phyloP scores from a whole-genome alignment of 2,329 filamentous ascomycete genomes.

The Aureobasidium zeae region DNA sequence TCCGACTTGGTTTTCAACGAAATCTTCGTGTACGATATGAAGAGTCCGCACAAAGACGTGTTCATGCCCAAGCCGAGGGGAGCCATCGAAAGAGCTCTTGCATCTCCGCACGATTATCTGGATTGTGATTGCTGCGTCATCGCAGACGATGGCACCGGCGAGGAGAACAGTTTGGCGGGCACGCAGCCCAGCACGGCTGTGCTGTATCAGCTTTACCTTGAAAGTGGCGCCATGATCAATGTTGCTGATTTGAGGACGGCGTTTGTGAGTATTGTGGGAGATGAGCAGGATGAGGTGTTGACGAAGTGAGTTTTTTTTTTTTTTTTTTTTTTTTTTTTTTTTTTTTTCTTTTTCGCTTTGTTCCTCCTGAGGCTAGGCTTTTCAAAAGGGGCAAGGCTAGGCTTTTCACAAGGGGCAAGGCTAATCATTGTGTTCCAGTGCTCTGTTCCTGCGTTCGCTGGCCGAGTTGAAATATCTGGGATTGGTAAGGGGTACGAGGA shows the following conservation, averaged over 20 bases:
- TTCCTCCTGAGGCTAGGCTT: no score
- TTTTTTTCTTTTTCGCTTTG: no score
- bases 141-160: slow-evolving; percentile 26
- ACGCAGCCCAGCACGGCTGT: slow-evolving; percentile 63
- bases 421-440: slow-evolving; percentile 29
- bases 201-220: slow-evolving; percentile 68
- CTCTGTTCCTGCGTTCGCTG: slow-evolving; percentile 74
- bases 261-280: slow-evolving; percentile 55
- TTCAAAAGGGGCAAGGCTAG: neutral
- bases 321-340: no score
- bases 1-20: slow-evolving; percentile 55
- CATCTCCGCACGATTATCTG: slow-evolving; percentile 67
- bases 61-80: slow-evolving; percentile 65
- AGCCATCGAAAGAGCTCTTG: slow-evolving; percentile 61
- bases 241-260: slow-evolving; percentile 71
- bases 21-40: slow-evolving; percentile 65
- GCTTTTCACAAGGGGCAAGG: neutral
- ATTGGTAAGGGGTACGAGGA: slow-evolving; percentile 79
- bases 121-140: slow-evolving; percentile 60
- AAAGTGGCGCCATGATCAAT: slow-evolving; percentile 68
- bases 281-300: slow-evolving; percentile 29
- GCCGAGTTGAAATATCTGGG: slow-evolving; percentile 80
- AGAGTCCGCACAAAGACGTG: slow-evolving; percentile 59
- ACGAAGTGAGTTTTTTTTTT: slow-evolving; percentile 42
- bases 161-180: slow-evolving; percentile 42